Conservation (phyloP, 257 asterid genomes). For the Salvia rosmarinus region DNA sequence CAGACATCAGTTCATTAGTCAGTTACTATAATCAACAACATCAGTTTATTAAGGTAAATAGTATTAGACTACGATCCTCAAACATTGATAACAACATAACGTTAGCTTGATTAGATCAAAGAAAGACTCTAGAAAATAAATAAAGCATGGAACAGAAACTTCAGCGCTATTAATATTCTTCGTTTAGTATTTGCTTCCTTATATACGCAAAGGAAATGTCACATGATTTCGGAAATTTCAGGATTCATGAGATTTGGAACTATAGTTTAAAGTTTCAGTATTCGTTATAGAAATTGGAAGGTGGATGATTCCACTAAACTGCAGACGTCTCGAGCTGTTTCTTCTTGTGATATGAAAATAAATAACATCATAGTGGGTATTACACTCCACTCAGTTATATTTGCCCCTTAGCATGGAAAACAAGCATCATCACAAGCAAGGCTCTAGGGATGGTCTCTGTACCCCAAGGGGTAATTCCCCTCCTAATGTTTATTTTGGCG, state of each 20-base stretch:
- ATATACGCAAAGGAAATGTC: neutral
- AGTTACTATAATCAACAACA: no score
- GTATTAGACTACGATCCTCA: no score
- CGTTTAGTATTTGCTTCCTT: neutral
- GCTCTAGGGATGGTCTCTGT: no score
- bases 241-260: neutral
- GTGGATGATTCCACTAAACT: neutral
- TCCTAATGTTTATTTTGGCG: no score
- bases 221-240: neutral
- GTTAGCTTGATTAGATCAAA: neutral
- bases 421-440: no score
- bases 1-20: no score
- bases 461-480: no score
- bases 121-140: neutral
- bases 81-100: no score
- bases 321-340: neutral
- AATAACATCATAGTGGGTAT: no score
- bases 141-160: no score
- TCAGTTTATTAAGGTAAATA: neutral
- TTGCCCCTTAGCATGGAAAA: neutral
- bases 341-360: neutral
- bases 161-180: no score
- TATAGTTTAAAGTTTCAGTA: neutral
- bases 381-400: neutral
- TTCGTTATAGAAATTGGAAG: neutral